Evolutionary conservation across 768 basidiomycete species (phyloP), one percentile per base, ranked within the genome.

Genomic region (Podaxis rugospora): DNA sequence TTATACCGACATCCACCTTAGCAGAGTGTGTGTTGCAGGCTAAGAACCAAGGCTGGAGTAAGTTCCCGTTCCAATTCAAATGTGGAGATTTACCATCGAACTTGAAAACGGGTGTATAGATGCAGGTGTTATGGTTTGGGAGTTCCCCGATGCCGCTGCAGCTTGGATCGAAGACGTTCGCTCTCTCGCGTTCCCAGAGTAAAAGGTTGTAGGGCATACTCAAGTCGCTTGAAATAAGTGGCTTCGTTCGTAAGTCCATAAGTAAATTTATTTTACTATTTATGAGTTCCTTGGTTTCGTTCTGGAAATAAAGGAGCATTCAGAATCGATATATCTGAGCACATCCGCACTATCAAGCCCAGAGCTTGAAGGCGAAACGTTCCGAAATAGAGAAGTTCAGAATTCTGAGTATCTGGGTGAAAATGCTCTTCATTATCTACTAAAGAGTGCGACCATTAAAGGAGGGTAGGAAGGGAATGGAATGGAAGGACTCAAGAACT

Each of bases 31-130:
- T 90, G 28, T 66, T 76, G 16, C 75, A 85, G 70, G 90, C 87
- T 0, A 81, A 84, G 65, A 66, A 63, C 18, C 60, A 78, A 60
- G 89, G 88, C 37, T 92, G 90, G 90, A 81, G 86, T 86, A 61
- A 72, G 87, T 75, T 54, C 14, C n/a, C 39, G 50, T 18, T n/a
- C 10, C 18, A 25, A 40, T 51, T 50, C 25, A 14, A 32, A 59
- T 55, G 7, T 32, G 32, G 32, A 32, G 32, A 32, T 9, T 61
- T 44, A 6, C 23, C 1, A 44, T 3, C 7, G 42, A 44, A 2
- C 7, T 18, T 18, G 16, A 44, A 44, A n/a, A 1, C 5, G 9
- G 13, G 4, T 44, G 16, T 54, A 21, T 57, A 75, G 75, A 67
- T 39, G 76, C 68, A 9, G 76, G 77, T 36, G 71, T 67, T 9